A percentile compares a stretch with the other conserved stretches of the same genome.
Evolutionary conservation across 2,329 filamentous ascomycete genomes (phyloP).

Genomic region (Penicillium digitatum): DNA sequence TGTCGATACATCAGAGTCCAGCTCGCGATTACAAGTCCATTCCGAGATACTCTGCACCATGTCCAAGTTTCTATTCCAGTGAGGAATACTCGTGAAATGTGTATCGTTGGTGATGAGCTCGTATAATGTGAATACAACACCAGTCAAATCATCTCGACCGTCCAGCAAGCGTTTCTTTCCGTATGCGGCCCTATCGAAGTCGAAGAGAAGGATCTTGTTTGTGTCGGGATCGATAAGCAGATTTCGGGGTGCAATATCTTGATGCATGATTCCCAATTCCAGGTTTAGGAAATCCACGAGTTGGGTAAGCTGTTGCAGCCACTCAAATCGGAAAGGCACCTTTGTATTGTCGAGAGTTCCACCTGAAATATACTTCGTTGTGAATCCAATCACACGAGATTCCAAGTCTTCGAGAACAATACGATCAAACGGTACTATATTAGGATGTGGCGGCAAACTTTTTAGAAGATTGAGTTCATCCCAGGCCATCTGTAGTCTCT

Average conservation of each 20-base stretch:
- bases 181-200: constrained; percentile 22
- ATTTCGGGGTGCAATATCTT: constrained; percentile 33
- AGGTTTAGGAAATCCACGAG: constrained; percentile 25
- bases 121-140: constrained; percentile 27
- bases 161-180: constrained; percentile 12
- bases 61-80: too few species aligned
- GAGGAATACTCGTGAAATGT: too few species aligned
- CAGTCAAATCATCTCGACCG: constrained; percentile 24
- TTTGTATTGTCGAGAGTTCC: constrained; percentile 25
- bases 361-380: constrained; percentile 25
- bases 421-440: constrained; percentile 29
- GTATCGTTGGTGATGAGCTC: constrained; percentile 27
- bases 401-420: constrained; percentile 29
- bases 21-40: too few species aligned
- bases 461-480: constrained; percentile 28
- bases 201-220: constrained; percentile 24
- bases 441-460: constrained; percentile 26
- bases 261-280: constrained; percentile 30
- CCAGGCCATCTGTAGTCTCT: constrained; percentile 21
- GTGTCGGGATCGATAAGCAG: constrained; percentile 26
- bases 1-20: too few species aligned
- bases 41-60: too few species aligned
- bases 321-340: constrained; percentile 22
- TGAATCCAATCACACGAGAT: constrained; percentile 28
- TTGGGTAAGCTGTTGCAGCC: constrained; percentile 23